Base-by-base conservation (phyloP, 345 rosid genomes). In the Eucalyptus erythrocorys region DNA sequence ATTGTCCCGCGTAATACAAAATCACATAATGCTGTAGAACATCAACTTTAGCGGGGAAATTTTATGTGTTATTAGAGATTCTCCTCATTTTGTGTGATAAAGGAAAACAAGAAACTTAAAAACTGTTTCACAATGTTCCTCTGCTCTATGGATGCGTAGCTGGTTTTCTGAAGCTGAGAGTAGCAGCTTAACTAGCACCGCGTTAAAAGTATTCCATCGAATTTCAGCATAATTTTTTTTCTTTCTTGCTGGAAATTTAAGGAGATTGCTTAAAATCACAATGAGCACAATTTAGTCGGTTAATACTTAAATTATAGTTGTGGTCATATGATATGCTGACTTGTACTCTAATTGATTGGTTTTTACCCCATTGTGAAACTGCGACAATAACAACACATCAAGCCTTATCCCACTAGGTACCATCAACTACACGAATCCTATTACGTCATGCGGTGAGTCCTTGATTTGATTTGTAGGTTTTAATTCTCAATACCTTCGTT, bases 391-490 rank as follows among this genome's bases (percentile, higher is more conserved):
- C 6, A 22, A 55, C 27, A 55, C 24, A 55, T 55, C 61, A 55
- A 55, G 61, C 27, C 11, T 55, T 10, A 22, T 24, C 61, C 3
- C 27, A 0, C 27, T 24, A 55, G 24, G 61, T 55, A 5, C 5
- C 3, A 10, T 55, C 12, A 6, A 22, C 30, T 22, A 24, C 2
- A 22, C 6, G 30, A 55, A 9, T 55, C 61, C 30, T 24, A 22
- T 55, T 55, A 24, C 12, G 12, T 9, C 61, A 0, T 2, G 61
- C 6, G 5, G 30, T 55, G 1, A 98, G 92, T 97, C 95, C 91
- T 91, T 97, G 86, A 92, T 98, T 51, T 51, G 55, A 51, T 51
- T 16, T 17, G 4, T 17, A 51, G 17, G 24, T 51, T 51, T 17
- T 51, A 51, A 51, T 48, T 51, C 55, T 7, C 55, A 1, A 6